Evolutionary conservation across 2,329 filamentous ascomycete genomes (phyloP), one percentile per base, ranked within the genome.

Genomic region (Pseudogymnoascus sp.): DNA sequence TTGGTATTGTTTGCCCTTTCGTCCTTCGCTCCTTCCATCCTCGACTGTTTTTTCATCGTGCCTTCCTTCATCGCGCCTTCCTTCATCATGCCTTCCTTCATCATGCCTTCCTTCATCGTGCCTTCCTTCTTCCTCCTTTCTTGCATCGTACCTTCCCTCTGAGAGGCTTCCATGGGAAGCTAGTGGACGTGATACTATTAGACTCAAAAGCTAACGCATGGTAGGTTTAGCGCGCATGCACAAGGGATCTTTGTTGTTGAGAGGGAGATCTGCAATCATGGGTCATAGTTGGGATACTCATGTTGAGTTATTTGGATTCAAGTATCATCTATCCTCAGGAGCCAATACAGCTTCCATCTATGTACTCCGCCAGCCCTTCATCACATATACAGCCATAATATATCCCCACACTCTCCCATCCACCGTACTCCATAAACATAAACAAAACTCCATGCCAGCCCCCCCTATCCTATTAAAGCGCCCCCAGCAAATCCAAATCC

Each of bases 341-440:
- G 50, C 50, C n/a, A 56, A 56, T 56, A 56, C 28, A 56, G 50
- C 16, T 14, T 56, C 11, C 28, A 34, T 36, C 28, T 56, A 56
- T 56, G 25, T 56, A 56, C 50, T 56, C 28, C 50, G 2, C 14
- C 50, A 56, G 28, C 16, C 10, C 50, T 18, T 56, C 50, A 56
- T 56, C 50, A 56, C 28, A 56, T 56, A 36, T 56, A 56, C 50
- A 56, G 28, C 50, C 50, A 36, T 56, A 56, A 56, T 56, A 56
- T 6, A 4, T 2, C 28, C 28, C 50, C 4, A 56, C 50, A 56
- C 50, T 36, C 50, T 36, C 28, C 50, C 28, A 56, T 34, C 28
- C 25, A 4, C 28, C 50, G 10, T 21, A 56, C 50, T 34, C 50
- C 50, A 18, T 34, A 21, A 34, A 56, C 50, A 18, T 36, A 34